Base-by-base conservation (phyloP, 2,329 filamentous ascomycete genomes). In the Claviceps spartinae region DNA sequence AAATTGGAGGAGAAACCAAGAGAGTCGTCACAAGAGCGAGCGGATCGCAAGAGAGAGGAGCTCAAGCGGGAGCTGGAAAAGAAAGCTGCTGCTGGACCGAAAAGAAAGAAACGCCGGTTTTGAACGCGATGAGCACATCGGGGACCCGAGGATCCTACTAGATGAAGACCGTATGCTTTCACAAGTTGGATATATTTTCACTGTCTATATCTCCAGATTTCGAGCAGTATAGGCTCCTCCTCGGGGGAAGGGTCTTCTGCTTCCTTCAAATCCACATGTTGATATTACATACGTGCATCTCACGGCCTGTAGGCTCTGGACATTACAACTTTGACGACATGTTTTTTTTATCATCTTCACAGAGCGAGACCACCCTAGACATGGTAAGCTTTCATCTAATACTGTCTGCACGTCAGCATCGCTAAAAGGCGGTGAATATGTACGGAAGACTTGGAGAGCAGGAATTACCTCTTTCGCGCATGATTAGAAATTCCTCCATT, bases 91-190 rank as follows among this genome's bases (percentile, higher is more conserved):
- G 70, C 69, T 18, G 72, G 72, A 1, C 77, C 77, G 4, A 68
- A 66, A 6, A 77, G 73, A 62, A 81, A 81, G 67, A 80, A 78
- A 64, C 67, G 77, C 44, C 75, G 69, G 49, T 80, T 80, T 55
- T 81, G 61, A 24, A 3, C 9, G 13, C 20, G n/a, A 8, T 6
- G 38, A 37, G 9, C 20, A 36, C 5, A 20, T 37, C 16, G n/a
- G 14, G 20, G 41, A 22, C 20, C 18, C 8, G 26, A 37, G 13
- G 2, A 34, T 30, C 20, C 8, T 36, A 24, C 9, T 30, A 24
- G 13, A 26, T 11, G 18, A 24, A 24, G 14, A 45, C n/a, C 18
- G 24, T 45, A 30, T 44, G 1, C 14, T 26, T 30, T 43, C 22
- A 16, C 24, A 13, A 30, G 30, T 34, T 34, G 30, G 6, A 22